These are phyloP conservation scores for Rhodomyrtus psidioides DNA, from an alignment of 441 rosid genomes.

Conservation along the genomic window DNA sequence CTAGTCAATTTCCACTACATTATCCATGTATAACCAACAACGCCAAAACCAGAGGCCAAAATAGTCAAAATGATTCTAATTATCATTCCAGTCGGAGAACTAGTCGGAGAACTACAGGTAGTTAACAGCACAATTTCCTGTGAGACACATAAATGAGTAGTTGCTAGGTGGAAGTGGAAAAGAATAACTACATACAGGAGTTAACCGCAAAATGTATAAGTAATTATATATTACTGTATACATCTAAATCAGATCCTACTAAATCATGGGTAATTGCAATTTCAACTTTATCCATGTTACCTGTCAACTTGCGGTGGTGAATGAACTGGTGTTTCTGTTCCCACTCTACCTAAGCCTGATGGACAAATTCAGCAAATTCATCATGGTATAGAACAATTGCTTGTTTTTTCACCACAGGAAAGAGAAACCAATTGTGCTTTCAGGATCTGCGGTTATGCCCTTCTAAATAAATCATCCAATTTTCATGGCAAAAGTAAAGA, in stretches of 20 bases:
- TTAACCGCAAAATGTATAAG: neutral
- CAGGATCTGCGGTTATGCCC: neutral
- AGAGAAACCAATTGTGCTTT: neutral
- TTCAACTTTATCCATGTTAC: conserved; percentile 19
- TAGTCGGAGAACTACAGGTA: neutral
- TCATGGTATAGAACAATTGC: neutral
- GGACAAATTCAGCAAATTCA: conserved; percentile 1
- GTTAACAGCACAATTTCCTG: neutral
- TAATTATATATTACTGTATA: neutral
- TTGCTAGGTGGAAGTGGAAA: too few relatives aligned
- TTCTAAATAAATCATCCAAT: neutral
- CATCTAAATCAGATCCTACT: neutral
- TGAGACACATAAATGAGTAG: neutral
- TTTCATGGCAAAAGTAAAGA: neutral
- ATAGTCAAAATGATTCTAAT: neutral
- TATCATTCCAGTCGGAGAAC: neutral
- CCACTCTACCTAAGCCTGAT: conserved; percentile 72
- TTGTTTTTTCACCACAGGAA: neutral
- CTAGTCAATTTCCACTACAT: neutral
- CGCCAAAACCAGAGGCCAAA: neutral
- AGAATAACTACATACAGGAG: neutral
- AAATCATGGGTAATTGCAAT: neutral
- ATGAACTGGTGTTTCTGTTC: conserved; percentile 46
- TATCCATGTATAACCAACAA: neutral
- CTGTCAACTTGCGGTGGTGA: conserved; percentile 50